Conservation (phyloP, 352 stramenopile genomes). For the Pythium brassicae region DNA sequence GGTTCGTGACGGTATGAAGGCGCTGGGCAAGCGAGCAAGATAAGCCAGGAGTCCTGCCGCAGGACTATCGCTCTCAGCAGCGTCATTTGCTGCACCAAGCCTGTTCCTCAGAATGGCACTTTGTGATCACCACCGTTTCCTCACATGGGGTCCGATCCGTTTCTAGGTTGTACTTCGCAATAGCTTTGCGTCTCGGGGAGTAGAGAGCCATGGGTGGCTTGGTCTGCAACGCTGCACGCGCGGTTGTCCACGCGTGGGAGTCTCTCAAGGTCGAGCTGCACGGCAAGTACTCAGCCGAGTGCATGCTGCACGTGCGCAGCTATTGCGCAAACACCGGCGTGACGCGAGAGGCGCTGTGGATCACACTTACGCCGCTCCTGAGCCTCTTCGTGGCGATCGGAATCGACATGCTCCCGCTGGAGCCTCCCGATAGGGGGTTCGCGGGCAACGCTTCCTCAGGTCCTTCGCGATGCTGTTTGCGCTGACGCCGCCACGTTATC, state of each 20-base stretch:
- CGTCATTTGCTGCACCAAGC: no score
- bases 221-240: no score
- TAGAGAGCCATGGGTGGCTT: no score
- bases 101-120: no score
- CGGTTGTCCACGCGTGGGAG: background rate
- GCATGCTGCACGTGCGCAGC: background rate
- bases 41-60: no score
- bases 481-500: background rate
- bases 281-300: conserved; percentile 4
- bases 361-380: background rate
- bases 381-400: background rate
- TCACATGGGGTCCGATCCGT: conserved; percentile 4
- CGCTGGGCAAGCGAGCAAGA: no score
- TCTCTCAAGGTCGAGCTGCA: conserved; percentile 5
- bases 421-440: background rate
- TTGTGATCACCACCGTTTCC: no score
- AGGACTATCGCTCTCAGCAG: no score
- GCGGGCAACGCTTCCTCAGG: background rate
- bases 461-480: background rate
- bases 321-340: background rate
- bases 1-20: no score
- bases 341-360: background rate
- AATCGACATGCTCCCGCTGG: conserved; percentile 1
- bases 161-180: background rate
- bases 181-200: no score